Evolutionary conservation across 1,139 yeast species (phyloP).

Genomic region (Entelexis paramagnoliae): DNA sequence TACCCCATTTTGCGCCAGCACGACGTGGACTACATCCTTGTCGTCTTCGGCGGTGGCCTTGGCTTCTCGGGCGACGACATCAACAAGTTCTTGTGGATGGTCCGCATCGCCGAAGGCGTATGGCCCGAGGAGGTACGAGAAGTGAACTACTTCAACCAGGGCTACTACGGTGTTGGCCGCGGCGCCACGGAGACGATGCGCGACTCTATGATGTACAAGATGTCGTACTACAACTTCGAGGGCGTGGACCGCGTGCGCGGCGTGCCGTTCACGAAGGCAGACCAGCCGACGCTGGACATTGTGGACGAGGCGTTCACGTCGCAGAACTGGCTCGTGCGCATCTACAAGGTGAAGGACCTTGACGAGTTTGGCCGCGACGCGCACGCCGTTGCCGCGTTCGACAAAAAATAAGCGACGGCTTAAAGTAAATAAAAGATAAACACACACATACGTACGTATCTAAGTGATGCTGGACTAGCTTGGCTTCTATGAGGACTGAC

Average conservation of each 20-base stretch:
- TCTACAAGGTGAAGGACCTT: constrained; percentile 81
- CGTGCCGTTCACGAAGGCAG: constrained; percentile 51
- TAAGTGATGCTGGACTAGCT: too few species aligned
- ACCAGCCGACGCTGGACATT: constrained; percentile 55
- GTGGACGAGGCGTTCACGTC: constrained; percentile 92
- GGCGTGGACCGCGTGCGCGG: constrained; percentile 81
- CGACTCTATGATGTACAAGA: constrained; percentile 85
- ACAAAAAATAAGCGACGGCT: neutral
- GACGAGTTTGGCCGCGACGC: constrained; percentile 68
- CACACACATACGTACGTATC: neutral
- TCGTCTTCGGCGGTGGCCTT: constrained; percentile 86
- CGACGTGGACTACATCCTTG: constrained; percentile 89
- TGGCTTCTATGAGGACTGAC: too few species aligned
- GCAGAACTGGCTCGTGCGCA: constrained; percentile 93
- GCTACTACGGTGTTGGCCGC: constrained; percentile 81
- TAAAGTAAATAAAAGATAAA: neutral
- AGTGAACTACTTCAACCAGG: constrained; percentile 73
- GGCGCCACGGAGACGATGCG: constrained; percentile 77
- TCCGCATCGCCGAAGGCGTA: constrained; percentile 94
- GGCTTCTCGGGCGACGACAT: constrained; percentile 97
- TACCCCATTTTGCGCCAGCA: constrained; percentile 80
- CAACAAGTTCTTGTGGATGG: constrained; percentile 98
- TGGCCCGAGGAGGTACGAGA: constrained; percentile 98
- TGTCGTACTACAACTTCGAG: constrained; percentile 81
- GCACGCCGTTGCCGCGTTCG: constrained; percentile 16